Base-by-base conservation (phyloP, 306 rosid species). In the Trifolium fragiferum region DNA sequence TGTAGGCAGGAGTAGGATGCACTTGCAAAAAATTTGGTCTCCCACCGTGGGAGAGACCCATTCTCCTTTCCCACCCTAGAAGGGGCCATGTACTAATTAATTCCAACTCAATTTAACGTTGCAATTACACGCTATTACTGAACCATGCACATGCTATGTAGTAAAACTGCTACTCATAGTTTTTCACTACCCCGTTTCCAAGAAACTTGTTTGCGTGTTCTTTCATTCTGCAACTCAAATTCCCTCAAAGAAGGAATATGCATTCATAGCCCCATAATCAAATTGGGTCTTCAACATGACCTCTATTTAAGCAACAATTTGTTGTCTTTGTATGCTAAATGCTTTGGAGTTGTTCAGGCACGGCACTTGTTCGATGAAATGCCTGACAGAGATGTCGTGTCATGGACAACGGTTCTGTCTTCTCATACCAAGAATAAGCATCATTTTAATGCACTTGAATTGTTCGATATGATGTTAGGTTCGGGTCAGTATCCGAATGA, bases 301-400 rank as follows among this genome's bases (percentile, higher is more conserved):
- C 8, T 88, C 59, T 88, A 86, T 81, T 44, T 83, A 37, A 81
- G 16, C 75, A 88, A 90, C 88, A 86, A 86, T 77, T 74, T 90
- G 46, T 18, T 86, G 18, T 67, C 88, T 49, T 61, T 90, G 2
- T 86, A 88, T 35, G 80, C 84, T 0, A 90, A 85, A 80, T 85
- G 89, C 81, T 81, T 80, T 74, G 93, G 96, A 63, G 46, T 83
- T n/a, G 58, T 41, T 49, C 63, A 43, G 4, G 91, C 93, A 71
- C 91, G 86, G 82, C 79, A 77, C 21, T 66, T 88, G 5, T 90
- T 90, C 21, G 96, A 88, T 60, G 93, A 90, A 88, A 90, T 88
- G 93, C 91, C 91, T 76, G 20, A 76, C 15, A 86, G 46, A 70
- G 93, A 90, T 80, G 89, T 86, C 25, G 93, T 90, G 19, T 88